Percentiles rank a stretch among this genome's conserved stretches.
Evolutionary conservation across 176 grass and related monocot genomes (phyloP).

Genomic region (Eragrostis curvula): DNA sequence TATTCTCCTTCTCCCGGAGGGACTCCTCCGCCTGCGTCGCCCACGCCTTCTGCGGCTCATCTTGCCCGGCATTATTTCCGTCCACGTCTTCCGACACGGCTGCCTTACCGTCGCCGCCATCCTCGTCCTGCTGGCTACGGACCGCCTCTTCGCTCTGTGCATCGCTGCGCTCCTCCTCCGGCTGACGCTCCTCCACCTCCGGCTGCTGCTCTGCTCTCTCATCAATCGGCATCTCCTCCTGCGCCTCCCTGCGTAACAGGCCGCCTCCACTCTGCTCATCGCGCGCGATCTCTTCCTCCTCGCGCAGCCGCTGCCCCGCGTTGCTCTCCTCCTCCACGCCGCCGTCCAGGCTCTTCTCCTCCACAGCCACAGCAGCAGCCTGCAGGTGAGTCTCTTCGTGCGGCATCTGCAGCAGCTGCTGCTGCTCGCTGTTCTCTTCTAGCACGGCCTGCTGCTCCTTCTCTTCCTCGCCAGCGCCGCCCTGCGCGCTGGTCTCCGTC

Average conservation of each 20-base stretch:
- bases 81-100: conserved; percentile 20
- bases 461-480: conserved; percentile 23
- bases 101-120: conserved; percentile 20
- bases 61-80: neutral
- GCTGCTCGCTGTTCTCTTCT: conserved; percentile 25
- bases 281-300: conserved; percentile 60
- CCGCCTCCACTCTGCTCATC: conserved; percentile 40
- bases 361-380: conserved; percentile 29
- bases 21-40: conserved; percentile 76
- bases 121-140: conserved; percentile 28
- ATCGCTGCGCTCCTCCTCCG: neutral
- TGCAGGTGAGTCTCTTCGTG: conserved; percentile 5
- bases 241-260: conserved; percentile 47
- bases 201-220: neutral
- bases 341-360: conserved; percentile 74
- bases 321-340: conserved; percentile 73
- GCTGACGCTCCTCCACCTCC: neutral
- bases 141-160: conserved; percentile 10
- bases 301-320: conserved; percentile 55
- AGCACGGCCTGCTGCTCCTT: conserved; percentile 28
- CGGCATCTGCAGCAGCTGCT: conserved; percentile 43
- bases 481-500: neutral
- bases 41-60: conserved; percentile 57
- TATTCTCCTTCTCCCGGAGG: conserved; percentile 74
- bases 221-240: conserved; percentile 25